These are phyloP conservation scores for Penicillium hordei DNA, from an alignment of 2,329 filamentous ascomycete species.

Conservation along the genomic window DNA sequence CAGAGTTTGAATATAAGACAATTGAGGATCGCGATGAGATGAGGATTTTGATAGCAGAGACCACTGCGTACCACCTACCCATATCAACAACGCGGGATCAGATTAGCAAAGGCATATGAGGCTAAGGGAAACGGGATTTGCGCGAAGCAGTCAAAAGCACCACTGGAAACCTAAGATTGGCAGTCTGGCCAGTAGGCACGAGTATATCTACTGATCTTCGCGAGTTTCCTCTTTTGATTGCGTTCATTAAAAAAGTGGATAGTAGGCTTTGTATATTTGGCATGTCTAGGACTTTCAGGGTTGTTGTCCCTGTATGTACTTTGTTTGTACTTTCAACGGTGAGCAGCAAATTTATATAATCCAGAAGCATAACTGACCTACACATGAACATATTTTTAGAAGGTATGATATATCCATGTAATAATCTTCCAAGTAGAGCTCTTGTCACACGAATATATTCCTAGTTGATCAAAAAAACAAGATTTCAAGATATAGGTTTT, in stretches of 20 bases:
- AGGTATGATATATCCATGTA: neutral
- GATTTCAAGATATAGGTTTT: neutral
- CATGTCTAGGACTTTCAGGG: neutral
- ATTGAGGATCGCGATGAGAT: neutral
- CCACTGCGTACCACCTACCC: neutral
- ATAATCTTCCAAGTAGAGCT: neutral
- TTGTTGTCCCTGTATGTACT: neutral
- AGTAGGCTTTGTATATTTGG: neutral
- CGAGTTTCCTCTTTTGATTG: neutral
- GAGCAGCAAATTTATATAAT: neutral
- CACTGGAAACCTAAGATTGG: neutral
- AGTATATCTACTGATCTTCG: neutral
- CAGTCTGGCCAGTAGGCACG: neutral
- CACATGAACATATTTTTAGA: too few relatives aligned
- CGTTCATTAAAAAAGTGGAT: neutral
- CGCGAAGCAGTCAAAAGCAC: neutral
- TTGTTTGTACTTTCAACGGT: neutral
- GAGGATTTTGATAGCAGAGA: neutral
- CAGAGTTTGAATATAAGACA: neutral
- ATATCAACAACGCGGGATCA: neutral
- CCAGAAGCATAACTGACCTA: neutral
- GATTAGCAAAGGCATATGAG: neutral
- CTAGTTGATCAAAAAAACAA: neutral
- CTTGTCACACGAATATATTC: neutral
- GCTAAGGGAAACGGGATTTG: neutral